Base-by-base conservation (phyloP, 495 filamentous ascomycete species). In the Immersiella caudata region DNA sequence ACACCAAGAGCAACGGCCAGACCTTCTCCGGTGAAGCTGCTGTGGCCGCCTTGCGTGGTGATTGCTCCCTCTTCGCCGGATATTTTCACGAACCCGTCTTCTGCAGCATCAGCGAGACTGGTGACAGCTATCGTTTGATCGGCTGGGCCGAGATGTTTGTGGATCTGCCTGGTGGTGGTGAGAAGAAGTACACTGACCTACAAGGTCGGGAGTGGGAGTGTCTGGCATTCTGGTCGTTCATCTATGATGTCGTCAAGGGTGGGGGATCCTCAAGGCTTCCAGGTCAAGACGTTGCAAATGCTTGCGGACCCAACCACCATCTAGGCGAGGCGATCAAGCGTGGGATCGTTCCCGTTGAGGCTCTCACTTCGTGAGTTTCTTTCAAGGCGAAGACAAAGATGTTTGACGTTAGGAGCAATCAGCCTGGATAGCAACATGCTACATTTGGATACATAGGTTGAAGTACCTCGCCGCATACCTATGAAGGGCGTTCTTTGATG, bases 251-350 rank as follows among this genome's bases (percentile, higher is more conserved):
- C 35, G 59, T 61, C 35, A 49, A 61, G 59, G 59, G 25, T 0
- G 0, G 33, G 18, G 0, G 59, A 35, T 2, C 59, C 59, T 7
- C 18, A 22, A 2, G 59, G 59, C 8, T 49, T 21, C n/a, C 29
- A 20, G 2, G 6, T 61, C 4, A 46, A n/a, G 33, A 22, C n/a
- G 1, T 21, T 40, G 16, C 59, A 61, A 35, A 24, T 61, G 12
- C 49, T 61, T 61, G 59, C 59, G 6, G 29, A 61, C 35, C 59
- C 59, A n/a, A 35, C 29, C 20, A 12, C 59, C 21, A 61, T n/a
- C 25, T 61, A 18, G 59, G 59, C 1, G 59, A 61, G 33, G 59
- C 59, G 16, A 49, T 61, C 59, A 61, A 46, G 59, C 59, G 59
- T 6, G 59, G 59, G 5, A 18, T 61, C 22, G 20, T 61, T 36